Conservation (phyloP, 2,329 filamentous ascomycete species). For the Aspergillus flavus region DNA sequence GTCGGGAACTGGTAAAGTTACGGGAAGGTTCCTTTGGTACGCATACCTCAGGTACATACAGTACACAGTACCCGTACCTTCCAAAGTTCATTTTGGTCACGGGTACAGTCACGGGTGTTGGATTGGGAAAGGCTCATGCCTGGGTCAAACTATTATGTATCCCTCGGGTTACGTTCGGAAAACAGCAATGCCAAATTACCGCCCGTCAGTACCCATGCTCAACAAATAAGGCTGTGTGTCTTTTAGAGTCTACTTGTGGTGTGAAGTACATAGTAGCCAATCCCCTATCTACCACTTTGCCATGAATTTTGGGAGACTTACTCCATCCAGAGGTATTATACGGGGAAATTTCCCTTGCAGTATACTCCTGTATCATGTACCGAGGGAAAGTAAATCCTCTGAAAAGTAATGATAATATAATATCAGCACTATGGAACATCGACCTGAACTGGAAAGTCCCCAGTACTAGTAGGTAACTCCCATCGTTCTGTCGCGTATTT, state of each 20-base stretch:
- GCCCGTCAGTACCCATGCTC: background rate
- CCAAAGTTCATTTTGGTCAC: background rate
- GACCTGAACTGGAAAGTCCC: background rate
- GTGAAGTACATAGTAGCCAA: background rate
- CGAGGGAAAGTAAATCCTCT: background rate
- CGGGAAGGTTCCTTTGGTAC: constrained; percentile 9
- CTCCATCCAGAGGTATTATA: background rate
- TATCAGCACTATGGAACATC: background rate
- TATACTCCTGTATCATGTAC: background rate
- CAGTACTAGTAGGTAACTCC: background rate
- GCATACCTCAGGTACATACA: background rate
- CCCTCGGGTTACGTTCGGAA: constrained; percentile 16
- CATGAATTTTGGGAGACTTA: background rate
- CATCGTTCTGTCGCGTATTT: background rate
- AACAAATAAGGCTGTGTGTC: background rate
- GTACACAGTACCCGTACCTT: background rate
- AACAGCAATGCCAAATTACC: background rate
- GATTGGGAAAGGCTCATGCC: no score
- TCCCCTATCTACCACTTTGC: background rate
- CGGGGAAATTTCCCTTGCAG: background rate
- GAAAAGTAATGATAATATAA: background rate
- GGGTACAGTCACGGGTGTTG: background rate
- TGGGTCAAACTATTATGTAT: background rate
- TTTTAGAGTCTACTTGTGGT: background rate
- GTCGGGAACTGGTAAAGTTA: constrained; percentile 7